Evolutionary conservation across 345 rosid species (phyloP), one percentile per base, ranked within the genome.

Genomic region (Ricinus communis): DNA sequence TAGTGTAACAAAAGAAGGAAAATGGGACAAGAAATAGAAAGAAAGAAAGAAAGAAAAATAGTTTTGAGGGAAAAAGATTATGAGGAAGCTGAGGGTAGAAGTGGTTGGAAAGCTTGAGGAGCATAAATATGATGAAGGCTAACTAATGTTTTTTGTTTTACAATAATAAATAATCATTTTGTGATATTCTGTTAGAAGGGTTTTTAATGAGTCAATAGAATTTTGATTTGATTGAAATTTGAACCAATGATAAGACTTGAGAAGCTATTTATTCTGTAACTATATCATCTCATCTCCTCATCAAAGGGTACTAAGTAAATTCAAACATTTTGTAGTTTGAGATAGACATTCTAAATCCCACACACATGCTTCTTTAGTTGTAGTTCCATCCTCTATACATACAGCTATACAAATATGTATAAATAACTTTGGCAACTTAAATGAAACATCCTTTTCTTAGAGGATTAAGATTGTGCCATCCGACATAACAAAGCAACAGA

Each of bases 401-500:
- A n/a, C n/a, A n/a, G n/a, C n/a, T n/a, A n/a, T n/a, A 58, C 21
- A 58, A 0, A 58, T 4, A 43, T 43, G 9, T 38, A 12, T 1
- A 43, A 43, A 43, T 43, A 43, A 43, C 2, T 43, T 43, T 27
- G 38, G 31, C 13, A 60, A 33, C 2, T 47, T 24, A 49, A 21
- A 47, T 0, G 65, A 70, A 33, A 41, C n/a, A 19, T 63, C 53
- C 16, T 52, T 51, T 52, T 22, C 61, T 40, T 33, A 1, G 25
- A 36, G 59, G 36, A 43, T 52, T 38, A 62, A 40, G 51, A 13
- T 9, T 19, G 50, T 13, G n/a, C 14, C 49, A 19, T 25, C 51
- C 31, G 3, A 22, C 28, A 15, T 1, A 31, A 72, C 47, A 13
- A 65, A 49, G 43, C 71, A 57, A 66, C 66, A 47, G 50, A 47